Conservation (phyloP, 202 grass and related monocot genomes). For the Saccharum hybrid region DNA sequence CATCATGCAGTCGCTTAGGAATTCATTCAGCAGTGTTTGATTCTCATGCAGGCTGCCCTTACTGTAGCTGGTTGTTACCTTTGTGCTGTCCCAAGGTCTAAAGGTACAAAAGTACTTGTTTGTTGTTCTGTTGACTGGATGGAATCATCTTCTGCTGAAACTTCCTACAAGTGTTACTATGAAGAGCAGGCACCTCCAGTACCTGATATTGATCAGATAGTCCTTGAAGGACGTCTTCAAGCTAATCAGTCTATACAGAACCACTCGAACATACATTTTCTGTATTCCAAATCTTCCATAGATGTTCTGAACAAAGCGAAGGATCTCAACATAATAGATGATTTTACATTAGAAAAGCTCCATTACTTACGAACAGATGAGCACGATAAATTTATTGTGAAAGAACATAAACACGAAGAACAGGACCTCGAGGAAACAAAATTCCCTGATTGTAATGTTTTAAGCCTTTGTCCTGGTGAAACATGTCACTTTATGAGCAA, state of each 20-base stretch:
- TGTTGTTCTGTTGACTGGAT: conserved; percentile 75
- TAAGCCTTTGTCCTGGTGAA: conserved; percentile 61
- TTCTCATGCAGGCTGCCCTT: conserved; percentile 75
- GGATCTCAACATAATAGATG: conserved; percentile 66
- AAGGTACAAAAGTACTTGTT: conserved; percentile 81
- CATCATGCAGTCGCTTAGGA: not conserved
- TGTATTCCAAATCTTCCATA: conserved; percentile 61
- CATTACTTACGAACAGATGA: conserved; percentile 64
- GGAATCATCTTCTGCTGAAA: conserved; percentile 52
- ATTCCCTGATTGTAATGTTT: conserved; percentile 37
- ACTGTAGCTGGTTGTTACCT: conserved; percentile 87
- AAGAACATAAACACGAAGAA: conserved; percentile 44
- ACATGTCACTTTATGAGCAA: conserved; percentile 78
- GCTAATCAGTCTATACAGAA: conserved; percentile 53
- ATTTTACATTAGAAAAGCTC: conserved; percentile 64
- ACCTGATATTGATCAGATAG: conserved; percentile 65
- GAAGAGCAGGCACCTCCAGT: conserved; percentile 50
- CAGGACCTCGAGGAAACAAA: conserved; percentile 38
- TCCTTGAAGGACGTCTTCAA: conserved; percentile 49
- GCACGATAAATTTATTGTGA: conserved; percentile 57
- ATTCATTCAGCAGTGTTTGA: conserved; percentile 41
- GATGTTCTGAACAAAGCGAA: conserved; percentile 85
- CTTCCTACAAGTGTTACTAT: conserved; percentile 62
- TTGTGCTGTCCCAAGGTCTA: conserved; percentile 76
- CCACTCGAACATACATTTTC: conserved; percentile 51